Percentiles rank a stretch among this genome's conserved stretches.
phyloP scores from a whole-genome alignment of 345 rosid species.

The Erucastrum elatum region DNA sequence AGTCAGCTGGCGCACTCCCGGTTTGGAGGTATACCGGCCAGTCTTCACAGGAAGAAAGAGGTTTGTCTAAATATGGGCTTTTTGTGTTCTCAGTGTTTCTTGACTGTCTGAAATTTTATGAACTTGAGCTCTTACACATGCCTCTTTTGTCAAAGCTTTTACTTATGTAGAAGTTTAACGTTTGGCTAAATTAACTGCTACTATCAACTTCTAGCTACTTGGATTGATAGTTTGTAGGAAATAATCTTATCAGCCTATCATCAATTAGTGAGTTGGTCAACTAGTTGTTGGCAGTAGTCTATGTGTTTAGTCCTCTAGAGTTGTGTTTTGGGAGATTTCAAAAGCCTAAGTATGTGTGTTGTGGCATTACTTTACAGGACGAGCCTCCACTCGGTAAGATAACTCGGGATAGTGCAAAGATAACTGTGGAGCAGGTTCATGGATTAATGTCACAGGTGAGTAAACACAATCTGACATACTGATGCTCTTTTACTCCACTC shows the following conservation, averaged over 20 bases:
- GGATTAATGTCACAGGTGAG: slow-evolving; percentile 98
- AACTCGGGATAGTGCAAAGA: slow-evolving; percentile 94
- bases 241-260: not conserved
- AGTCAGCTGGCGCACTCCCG: slow-evolving; percentile 86
- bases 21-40: slow-evolving; percentile 65
- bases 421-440: slow-evolving; percentile 96
- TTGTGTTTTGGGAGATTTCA: not conserved
- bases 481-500: not conserved
- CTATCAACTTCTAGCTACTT: slow-evolving; percentile 12
- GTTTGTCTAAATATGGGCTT: slow-evolving; percentile 41
- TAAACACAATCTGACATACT: not conserved
- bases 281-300: slow-evolving; percentile 3
- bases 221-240: not conserved
- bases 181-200: not conserved
- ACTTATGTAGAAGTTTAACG: not conserved
- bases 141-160: slow-evolving; percentile 16
- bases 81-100: slow-evolving; percentile 16
- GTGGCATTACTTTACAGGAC: slow-evolving; percentile 57
- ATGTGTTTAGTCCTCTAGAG: not conserved
- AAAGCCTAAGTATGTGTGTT: slow-evolving; percentile 7
- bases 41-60: slow-evolving; percentile 84
- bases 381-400: slow-evolving; percentile 97
- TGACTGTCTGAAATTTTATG: slow-evolving; percentile 6
- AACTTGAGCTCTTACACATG: not conserved
- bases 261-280: not conserved